These are phyloP conservation scores for Aureobasidium musti DNA, from an alignment of 2,329 filamentous ascomycete species.

Conservation along the genomic window DNA sequence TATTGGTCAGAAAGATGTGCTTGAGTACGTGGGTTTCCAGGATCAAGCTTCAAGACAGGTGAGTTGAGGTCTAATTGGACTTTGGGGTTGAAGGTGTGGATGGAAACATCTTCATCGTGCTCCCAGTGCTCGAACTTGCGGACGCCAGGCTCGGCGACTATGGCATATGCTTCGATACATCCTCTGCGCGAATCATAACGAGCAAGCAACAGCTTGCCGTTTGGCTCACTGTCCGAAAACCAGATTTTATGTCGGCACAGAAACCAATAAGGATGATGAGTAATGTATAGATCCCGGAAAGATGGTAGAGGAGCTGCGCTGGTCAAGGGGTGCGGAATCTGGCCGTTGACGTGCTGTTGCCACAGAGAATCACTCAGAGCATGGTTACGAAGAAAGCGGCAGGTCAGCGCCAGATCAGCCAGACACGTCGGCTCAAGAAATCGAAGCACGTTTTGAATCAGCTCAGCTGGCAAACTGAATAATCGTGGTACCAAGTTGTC, in stretches of 20 bases:
- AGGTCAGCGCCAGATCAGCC: slow-evolving; percentile 60
- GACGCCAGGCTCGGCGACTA: slow-evolving; percentile 65
- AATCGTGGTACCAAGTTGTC: slow-evolving; percentile 40
- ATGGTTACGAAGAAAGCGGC: slow-evolving; percentile 60
- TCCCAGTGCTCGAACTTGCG: slow-evolving; percentile 65
- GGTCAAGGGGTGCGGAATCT: slow-evolving; percentile 61
- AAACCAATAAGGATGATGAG: slow-evolving; percentile 83
- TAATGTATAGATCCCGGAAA: slow-evolving; percentile 70
- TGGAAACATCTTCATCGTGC: slow-evolving; percentile 64
- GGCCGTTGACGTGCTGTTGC: slow-evolving; percentile 67
- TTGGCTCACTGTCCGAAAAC: slow-evolving; percentile 75
- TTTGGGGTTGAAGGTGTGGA: slow-evolving; percentile 70
- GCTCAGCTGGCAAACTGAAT: slow-evolving; percentile 68
- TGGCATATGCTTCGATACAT: slow-evolving; percentile 76
- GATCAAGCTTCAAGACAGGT: slow-evolving; percentile 58
- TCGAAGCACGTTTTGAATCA: slow-evolving; percentile 70
- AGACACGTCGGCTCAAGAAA: slow-evolving; percentile 68
- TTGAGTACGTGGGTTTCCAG: slow-evolving; percentile 35
- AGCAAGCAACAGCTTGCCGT: slow-evolving; percentile 73
- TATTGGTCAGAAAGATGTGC: slow-evolving; percentile 28
- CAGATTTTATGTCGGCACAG: slow-evolving; percentile 77
- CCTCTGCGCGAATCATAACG: slow-evolving; percentile 72
- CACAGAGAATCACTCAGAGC: slow-evolving; percentile 69
- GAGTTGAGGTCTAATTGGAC: slow-evolving; percentile 73
- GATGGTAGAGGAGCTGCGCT: slow-evolving; percentile 60